Base-by-base conservation (phyloP, 2,329 filamentous ascomycete species). In the Aspergillus sojae region DNA sequence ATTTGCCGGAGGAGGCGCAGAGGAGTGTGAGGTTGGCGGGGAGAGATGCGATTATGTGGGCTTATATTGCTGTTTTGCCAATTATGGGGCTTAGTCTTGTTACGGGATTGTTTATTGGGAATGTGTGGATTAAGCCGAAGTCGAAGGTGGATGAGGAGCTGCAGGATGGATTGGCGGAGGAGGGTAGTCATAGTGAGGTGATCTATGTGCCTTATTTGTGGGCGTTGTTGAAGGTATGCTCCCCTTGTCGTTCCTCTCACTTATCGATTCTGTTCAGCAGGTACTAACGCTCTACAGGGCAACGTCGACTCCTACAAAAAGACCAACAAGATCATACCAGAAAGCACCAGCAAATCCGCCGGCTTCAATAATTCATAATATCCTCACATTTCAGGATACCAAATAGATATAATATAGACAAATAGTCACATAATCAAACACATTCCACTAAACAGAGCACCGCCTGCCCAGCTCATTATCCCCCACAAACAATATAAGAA, bases 41-140 rank as follows among this genome's bases (percentile, higher is more conserved):
- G 3, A 83, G 82, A 67, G 82, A 81, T 63, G 88, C 87, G 0
- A 85, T 90, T n/a, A 85, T 88, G 66, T 89, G 88, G 84, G 86
- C 88, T 0, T 89, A 89, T 68, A 81, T 89, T 45, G 79, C 87
- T 0, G 83, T 91, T 43, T 75, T 86, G 14, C 88, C 88, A 0
- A 83, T 91, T 62, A 82, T 89, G 76, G 82, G 75, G 41, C 62
- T 85, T 5, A 80, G 80, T 21, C 73, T 84, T 2, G 50, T 84
- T 4, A 77, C 81, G 4, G 78, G 79, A n/a, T 60, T 74, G 1
- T 76, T 80, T 19, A 67, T 86, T 64, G 84, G 84, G 0, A 85
- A 86, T 75, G 83, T 85, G 4, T 83, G 82, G 80, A 83, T 85
- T 60, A 80, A 77, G 19, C 74, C 74, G 21, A 68, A 65, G 59